These are phyloP conservation scores for Neonectria magnoliae DNA, from an alignment of 2,329 filamentous ascomycete genomes.

Conservation along the genomic window DNA sequence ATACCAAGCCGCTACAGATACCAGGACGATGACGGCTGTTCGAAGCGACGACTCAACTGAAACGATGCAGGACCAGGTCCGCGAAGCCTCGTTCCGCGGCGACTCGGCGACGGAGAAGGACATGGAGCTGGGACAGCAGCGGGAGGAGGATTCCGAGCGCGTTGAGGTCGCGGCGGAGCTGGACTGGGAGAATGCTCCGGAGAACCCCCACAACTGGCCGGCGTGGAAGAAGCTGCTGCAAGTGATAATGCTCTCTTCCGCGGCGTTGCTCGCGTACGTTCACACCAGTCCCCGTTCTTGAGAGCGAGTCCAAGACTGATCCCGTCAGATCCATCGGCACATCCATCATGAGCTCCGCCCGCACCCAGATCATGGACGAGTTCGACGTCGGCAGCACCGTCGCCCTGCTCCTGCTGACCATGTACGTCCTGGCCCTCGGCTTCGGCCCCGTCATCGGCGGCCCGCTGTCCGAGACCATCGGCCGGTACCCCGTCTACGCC, in stretches of 20 bases:
- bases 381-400: constrained; percentile 66
- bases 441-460: constrained; percentile 69
- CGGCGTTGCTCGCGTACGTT: constrained; percentile 55
- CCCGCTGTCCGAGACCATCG: constrained; percentile 67
- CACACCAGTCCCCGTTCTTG: neutral
- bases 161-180: constrained; percentile 7
- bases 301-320: neutral
- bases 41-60: constrained; percentile 9
- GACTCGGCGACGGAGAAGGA: constrained; percentile 37
- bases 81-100: constrained; percentile 2
- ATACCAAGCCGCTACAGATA: neutral
- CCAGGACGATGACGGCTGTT: constrained; percentile 18
- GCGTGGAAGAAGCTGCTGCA: constrained; percentile 52
- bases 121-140: constrained; percentile 42
- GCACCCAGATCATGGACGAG: constrained; percentile 55
- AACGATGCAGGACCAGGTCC: constrained; percentile 6
- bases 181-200: constrained; percentile 51
- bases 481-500: constrained; percentile 64
- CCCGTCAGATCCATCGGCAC: constrained; percentile 60
- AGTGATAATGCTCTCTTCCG: constrained; percentile 49
- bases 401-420: constrained; percentile 66
- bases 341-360: constrained; percentile 61
- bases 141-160: constrained; percentile 3
- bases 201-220: constrained; percentile 65
- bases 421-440: constrained; percentile 69